A percentile compares a stretch with the other conserved stretches of the same genome.
Evolutionary conservation across 1,284 basidiomycete species (phyloP).

Genomic region (Trametes polyzona): DNA sequence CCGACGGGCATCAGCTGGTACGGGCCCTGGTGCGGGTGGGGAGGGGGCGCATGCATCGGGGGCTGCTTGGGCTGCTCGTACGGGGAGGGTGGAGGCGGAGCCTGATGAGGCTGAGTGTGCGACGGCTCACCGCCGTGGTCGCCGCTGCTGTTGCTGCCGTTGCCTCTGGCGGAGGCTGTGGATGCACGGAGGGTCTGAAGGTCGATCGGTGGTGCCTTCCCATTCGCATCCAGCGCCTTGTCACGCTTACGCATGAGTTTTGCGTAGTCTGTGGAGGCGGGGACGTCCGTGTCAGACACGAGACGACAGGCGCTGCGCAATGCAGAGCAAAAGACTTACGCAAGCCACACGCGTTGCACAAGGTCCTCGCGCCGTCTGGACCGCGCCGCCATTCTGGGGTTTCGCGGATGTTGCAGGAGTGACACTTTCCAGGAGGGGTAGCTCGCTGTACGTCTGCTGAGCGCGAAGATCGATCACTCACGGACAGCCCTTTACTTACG

Average conservation of each 20-base stretch:
- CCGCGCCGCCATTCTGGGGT: constrained; percentile 85
- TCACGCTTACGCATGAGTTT: constrained; percentile 78
- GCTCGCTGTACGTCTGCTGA: constrained; percentile 56
- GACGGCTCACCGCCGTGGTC: constrained; percentile 26
- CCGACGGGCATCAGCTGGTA: constrained; percentile 36
- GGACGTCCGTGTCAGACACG: constrained; percentile 15
- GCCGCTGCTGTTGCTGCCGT: constrained; percentile 6
- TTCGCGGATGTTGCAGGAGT: constrained; percentile 82
- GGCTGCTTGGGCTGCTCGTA: constrained; percentile 30
- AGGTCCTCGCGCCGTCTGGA: constrained; percentile 76
- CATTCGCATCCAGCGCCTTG: constrained; percentile 57
- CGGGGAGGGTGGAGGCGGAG: constrained; percentile 19
- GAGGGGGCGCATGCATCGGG: constrained; percentile 22
- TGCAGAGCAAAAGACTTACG: constrained; percentile 66
- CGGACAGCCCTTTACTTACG: constrained; percentile 51
- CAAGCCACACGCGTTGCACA: constrained; percentile 83
- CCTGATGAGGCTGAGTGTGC: constrained; percentile 24
- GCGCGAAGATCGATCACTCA: constrained; percentile 37
- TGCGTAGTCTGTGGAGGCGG: constrained; percentile 62
- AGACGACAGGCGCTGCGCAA: constrained; percentile 8
- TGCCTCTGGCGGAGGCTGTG: constrained; percentile 53
- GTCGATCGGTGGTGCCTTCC: constrained; percentile 60
- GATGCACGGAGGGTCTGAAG: constrained; percentile 75
- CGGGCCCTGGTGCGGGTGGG: constrained; percentile 29
- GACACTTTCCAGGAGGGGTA: constrained; percentile 80